A percentile compares a stretch with the other conserved stretches of the same genome.
phyloP scores from a whole-genome alignment of 2,329 filamentous ascomycete genomes.

The Juglanconis oblonga region DNA sequence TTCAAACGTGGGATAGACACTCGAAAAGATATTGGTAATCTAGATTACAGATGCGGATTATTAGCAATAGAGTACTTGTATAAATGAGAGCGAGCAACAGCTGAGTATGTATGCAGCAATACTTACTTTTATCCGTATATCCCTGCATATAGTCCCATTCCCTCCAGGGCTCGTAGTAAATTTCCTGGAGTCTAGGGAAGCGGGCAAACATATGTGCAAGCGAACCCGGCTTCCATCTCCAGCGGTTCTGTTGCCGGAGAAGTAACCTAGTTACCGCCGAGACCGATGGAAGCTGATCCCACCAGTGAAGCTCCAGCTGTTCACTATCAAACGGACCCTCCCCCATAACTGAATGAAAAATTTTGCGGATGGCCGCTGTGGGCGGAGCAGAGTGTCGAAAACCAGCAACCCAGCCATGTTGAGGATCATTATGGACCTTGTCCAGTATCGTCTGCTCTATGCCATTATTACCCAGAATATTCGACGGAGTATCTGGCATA shows the following conservation, averaged over 20 bases:
- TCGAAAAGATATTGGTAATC: slow-evolving; percentile 22
- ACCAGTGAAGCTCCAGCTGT: slow-evolving; percentile 23
- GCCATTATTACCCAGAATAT: not conserved
- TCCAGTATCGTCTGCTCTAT: slow-evolving; percentile 12
- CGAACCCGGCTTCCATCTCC: slow-evolving; percentile 27
- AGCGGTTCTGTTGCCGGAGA: slow-evolving; percentile 31
- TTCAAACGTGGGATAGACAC: slow-evolving; percentile 17
- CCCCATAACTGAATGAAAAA: slow-evolving; percentile 23
- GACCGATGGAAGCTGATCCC: slow-evolving; percentile 25
- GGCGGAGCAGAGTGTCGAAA: slow-evolving; percentile 19
- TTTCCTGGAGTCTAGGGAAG: slow-evolving; percentile 28
- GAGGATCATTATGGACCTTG: slow-evolving; percentile 15
- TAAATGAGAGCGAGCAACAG: slow-evolving; percentile 18
- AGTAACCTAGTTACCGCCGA: slow-evolving; percentile 29
- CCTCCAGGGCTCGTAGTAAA: slow-evolving; percentile 32
- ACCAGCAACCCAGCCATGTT: slow-evolving; percentile 25
- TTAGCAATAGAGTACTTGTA: slow-evolving; percentile 1
- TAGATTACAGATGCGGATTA: slow-evolving; percentile 18
- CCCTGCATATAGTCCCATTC: slow-evolving; percentile 23
- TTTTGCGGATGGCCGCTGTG: slow-evolving; percentile 17
- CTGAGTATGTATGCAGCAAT: slow-evolving; percentile 13
- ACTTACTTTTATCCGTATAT: slow-evolving; percentile 21
- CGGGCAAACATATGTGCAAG: slow-evolving; percentile 28
- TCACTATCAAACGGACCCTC: slow-evolving; percentile 23
- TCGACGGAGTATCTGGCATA: slow-evolving; percentile 22